These are phyloP conservation scores for Aspergillus spinulosporus DNA, from an alignment of 2,329 filamentous ascomycete species.

Conservation along the genomic window DNA sequence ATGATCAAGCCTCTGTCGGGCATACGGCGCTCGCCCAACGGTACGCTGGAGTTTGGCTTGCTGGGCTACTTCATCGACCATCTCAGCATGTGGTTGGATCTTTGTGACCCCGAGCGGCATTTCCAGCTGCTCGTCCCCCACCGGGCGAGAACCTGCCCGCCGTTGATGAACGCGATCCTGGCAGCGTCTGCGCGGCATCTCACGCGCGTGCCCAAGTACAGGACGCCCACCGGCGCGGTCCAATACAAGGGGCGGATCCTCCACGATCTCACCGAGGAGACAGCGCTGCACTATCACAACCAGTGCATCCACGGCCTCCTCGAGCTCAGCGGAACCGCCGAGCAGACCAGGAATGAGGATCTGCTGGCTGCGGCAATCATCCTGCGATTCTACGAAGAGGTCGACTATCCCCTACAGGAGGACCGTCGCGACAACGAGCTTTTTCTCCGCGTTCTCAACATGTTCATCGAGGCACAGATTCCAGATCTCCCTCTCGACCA, in stretches of 20 bases:
- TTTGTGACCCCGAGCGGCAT: constrained; percentile 42
- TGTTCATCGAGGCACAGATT: constrained; percentile 27
- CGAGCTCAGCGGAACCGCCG: constrained; percentile 21
- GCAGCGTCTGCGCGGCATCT: constrained; percentile 41
- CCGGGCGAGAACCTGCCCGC: constrained; percentile 39
- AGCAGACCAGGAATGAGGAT: constrained; percentile 10
- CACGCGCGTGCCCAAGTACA: constrained; percentile 9
- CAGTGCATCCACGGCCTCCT: constrained; percentile 42
- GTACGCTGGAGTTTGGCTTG: background rate
- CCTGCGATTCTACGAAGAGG: constrained; percentile 47
- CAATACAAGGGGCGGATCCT: constrained; percentile 19
- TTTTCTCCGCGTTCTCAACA: constrained; percentile 25
- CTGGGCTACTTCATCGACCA: background rate
- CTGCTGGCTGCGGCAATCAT: constrained; percentile 45
- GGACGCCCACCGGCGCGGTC: background rate
- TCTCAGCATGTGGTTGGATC: constrained; percentile 40
- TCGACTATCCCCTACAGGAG: constrained; percentile 27
- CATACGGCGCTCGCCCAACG: background rate
- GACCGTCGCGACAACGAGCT: constrained; percentile 23
- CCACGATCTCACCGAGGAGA: constrained; percentile 30
- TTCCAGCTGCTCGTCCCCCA: constrained; percentile 44
- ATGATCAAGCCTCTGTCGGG: constrained; percentile 5
- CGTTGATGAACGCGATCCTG: constrained; percentile 40
- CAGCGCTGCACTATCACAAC: constrained; percentile 42
- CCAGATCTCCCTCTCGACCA: background rate